Base-by-base conservation (phyloP, 495 filamentous ascomycete genomes). In the Friedmanniomyces endolithicus region DNA sequence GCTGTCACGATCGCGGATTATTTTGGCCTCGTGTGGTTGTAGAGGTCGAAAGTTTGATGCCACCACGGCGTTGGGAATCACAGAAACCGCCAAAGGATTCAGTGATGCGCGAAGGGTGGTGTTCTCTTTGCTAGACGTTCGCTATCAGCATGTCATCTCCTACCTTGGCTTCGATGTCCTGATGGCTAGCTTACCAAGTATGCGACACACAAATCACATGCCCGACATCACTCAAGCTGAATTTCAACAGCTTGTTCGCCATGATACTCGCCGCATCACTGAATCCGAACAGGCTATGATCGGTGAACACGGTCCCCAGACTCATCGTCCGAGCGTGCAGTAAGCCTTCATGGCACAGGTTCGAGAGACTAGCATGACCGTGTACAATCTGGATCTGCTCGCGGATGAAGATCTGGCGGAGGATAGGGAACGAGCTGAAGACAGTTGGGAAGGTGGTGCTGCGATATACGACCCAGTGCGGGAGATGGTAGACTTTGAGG, bases 201-300 rank as follows among this genome's bases (percentile, higher is more conserved):
- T 98, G 89, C 64, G 87, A 94, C 60, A 98, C 92, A 59, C 92
- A 97, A 51, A 98, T 94, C 34, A 92, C 89, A 78, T 98, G 92
- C 62, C 95, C 92, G 11, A 98, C 90, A 66, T 98, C 92, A 64
- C 94, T 97, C 59, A 98, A 63, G 0, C 81, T 88, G 64, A 98
- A 98, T 64, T 98, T 98, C 31, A 98, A 75, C 31, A 98, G 70
- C 68, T 98, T 98, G 66, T 98, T 98, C 11, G 94, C 89, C 25
- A 98, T 71, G 52, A 98, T 98, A 56, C 90, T 96, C 1, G 80
- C 94, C 7, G 92, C 90, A 70, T 97, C 92, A 27, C 92, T 90
- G 67, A 98, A 98, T 7, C 92, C 92, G 68, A 97, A 96, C 3
- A 98, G 74, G n/a, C 87, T 94, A 69, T 98, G 92, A 69, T 98